These are phyloP conservation scores for Verticillium nonalfalfae DNA, from an alignment of 2,329 filamentous ascomycete species.

Conservation along the genomic window DNA sequence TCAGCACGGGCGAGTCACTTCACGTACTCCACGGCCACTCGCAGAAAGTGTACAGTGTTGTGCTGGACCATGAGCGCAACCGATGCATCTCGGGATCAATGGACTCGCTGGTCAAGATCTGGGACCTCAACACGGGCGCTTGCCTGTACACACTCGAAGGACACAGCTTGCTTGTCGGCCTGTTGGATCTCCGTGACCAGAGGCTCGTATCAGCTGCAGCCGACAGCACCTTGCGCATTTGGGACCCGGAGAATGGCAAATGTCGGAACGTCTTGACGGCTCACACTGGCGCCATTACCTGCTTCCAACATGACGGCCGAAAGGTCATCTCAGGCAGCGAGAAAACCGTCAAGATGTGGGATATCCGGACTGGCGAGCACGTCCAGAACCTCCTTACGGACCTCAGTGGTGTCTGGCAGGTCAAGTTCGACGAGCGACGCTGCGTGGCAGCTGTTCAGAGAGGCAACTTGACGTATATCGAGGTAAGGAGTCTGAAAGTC, in stretches of 20 bases:
- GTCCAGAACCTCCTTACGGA: conserved; percentile 90
- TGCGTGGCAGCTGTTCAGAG: conserved; percentile 96
- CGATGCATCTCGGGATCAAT: conserved; percentile 97
- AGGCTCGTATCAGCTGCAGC: conserved; percentile 91
- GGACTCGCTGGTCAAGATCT: conserved; percentile 97
- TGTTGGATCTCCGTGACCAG: conserved; percentile 84
- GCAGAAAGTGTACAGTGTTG: conserved; percentile 95
- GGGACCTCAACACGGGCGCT: conserved; percentile 82
- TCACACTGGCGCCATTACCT: conserved; percentile 95
- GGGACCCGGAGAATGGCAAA: conserved; percentile 89
- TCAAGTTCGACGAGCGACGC: conserved; percentile 91
- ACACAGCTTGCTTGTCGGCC: conserved; percentile 83
- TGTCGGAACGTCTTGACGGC: conserved; percentile 88
- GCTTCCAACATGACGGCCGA: conserved; percentile 94
- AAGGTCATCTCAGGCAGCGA: conserved; percentile 97
- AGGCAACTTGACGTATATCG: conserved; percentile 87
- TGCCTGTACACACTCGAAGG: conserved; percentile 89
- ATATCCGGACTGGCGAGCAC: conserved; percentile 85
- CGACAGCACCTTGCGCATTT: conserved; percentile 90
- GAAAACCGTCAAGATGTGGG: conserved; percentile 97
- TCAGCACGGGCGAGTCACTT: conserved; percentile 85
- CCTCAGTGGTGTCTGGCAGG: conserved; percentile 96
- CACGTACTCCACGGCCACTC: conserved; percentile 81
- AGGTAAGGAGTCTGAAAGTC: conserved; percentile 54
- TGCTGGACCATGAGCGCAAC: conserved; percentile 84